These are phyloP conservation scores for Ensete glaucum DNA, from an alignment of 176 grass and related monocot species.

Conservation along the genomic window DNA sequence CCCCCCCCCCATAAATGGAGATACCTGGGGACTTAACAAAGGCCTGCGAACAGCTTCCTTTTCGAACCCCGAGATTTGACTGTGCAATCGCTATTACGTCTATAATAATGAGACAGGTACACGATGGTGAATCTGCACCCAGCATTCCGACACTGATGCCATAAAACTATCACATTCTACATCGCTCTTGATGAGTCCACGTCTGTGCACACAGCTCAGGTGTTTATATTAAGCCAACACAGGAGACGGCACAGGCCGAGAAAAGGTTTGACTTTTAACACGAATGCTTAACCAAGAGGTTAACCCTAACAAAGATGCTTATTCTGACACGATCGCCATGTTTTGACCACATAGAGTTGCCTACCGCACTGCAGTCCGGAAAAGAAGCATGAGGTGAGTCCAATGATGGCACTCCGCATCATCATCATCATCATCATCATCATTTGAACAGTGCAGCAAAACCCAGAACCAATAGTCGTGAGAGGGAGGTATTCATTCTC, in stretches of 20 bases:
- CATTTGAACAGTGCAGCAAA: too few species aligned
- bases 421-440: too few species aligned
- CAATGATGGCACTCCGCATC: too few species aligned
- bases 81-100: too few species aligned
- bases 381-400: too few species aligned
- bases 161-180: background rate
- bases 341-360: background rate
- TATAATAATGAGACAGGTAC: background rate
- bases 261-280: background rate
- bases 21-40: too few species aligned
- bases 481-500: too few species aligned
- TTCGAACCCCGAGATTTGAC: too few species aligned
- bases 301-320: background rate
- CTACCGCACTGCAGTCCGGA: too few species aligned
- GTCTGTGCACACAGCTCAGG: background rate
- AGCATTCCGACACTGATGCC: background rate
- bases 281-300: background rate
- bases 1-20: too few species aligned
- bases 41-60: too few species aligned
- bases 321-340: background rate
- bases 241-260: background rate
- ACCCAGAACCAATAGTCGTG: too few species aligned
- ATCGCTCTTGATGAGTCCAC: slow-evolving; percentile 1
- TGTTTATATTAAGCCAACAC: background rate
- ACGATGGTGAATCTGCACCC: background rate